A percentile compares a stretch with the other conserved stretches of the same genome.
These are phyloP conservation scores for Pseudogymnoascus pannorum DNA, from an alignment of 2,329 filamentous ascomycete genomes.

Conservation along the genomic window DNA sequence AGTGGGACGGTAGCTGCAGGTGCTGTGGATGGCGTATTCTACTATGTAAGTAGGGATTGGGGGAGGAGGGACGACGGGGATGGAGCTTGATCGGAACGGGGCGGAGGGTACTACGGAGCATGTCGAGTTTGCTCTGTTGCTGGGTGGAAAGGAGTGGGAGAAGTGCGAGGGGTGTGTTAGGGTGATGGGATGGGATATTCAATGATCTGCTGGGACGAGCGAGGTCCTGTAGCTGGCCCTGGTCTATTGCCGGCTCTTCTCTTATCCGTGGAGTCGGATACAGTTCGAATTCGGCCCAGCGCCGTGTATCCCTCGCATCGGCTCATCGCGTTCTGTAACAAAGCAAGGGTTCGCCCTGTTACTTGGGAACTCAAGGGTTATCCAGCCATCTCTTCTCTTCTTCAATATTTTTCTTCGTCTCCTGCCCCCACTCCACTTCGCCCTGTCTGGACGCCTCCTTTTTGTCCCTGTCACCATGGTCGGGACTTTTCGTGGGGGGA, in stretches of 20 bases:
- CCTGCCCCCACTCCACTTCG: background rate
- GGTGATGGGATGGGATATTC: no score
- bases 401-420: background rate
- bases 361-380: no score
- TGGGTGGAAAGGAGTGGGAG: background rate
- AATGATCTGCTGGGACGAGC: background rate
- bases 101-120: background rate
- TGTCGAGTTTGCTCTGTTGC: background rate
- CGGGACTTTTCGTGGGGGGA: background rate
- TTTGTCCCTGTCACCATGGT: no score
- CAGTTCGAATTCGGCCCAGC: no score
- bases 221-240: background rate
- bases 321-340: background rate
- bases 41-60: background rate
- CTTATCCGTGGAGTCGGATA: background rate
- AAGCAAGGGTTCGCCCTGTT: background rate
- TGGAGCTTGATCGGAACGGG: slow-evolving; percentile 1
- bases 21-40: background rate
- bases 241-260: background rate
- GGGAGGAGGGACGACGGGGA: background rate
- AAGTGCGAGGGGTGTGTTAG: background rate
- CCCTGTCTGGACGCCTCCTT: background rate
- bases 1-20: background rate
- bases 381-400: background rate
- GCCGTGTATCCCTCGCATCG: background rate